Evolutionary conservation across 2,329 filamentous ascomycete species (phyloP).

Genomic region (Mariannaea elegans): DNA sequence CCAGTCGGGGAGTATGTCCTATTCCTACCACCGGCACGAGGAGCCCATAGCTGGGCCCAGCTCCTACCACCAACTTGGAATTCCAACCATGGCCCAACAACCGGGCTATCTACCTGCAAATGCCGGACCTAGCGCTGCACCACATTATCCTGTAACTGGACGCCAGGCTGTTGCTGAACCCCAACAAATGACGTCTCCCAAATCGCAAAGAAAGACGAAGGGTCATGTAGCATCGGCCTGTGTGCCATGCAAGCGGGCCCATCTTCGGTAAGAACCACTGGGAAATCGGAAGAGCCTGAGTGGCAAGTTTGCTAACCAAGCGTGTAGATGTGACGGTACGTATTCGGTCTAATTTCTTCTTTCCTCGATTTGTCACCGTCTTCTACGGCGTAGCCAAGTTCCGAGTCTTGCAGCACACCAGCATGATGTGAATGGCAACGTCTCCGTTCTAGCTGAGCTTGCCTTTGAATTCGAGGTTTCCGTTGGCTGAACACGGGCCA

Average conservation of each 20-base stretch:
- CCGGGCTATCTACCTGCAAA: slow-evolving; percentile 33
- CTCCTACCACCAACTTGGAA: slow-evolving; percentile 37
- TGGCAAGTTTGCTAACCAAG: slow-evolving; percentile 22
- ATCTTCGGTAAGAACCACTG: slow-evolving; percentile 67
- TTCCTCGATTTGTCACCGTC: slow-evolving; percentile 1
- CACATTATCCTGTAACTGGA: slow-evolving; percentile 35
- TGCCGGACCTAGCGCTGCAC: slow-evolving; percentile 25
- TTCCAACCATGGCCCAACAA: slow-evolving; percentile 28
- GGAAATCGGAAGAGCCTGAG: neutral
- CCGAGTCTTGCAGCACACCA: neutral
- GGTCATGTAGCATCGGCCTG: slow-evolving; percentile 87
- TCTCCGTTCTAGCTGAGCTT: neutral
- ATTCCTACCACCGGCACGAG: slow-evolving; percentile 39
- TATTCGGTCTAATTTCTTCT: slow-evolving; percentile 40
- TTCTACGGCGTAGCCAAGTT: neutral
- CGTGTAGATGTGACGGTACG: slow-evolving; percentile 70
- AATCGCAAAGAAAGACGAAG: slow-evolving; percentile 74
- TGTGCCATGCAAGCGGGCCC: slow-evolving; percentile 85
- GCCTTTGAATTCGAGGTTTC: neutral
- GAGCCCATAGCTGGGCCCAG: slow-evolving; percentile 35
- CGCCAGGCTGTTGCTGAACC: slow-evolving; percentile 54
- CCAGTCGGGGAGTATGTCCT: slow-evolving; percentile 32
- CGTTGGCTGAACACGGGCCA: neutral
- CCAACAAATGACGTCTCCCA: slow-evolving; percentile 62
- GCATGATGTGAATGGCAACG: neutral